These are phyloP conservation scores for Dioszegia crocea DNA, from an alignment of 768 basidiomycete species.

Conservation along the genomic window DNA sequence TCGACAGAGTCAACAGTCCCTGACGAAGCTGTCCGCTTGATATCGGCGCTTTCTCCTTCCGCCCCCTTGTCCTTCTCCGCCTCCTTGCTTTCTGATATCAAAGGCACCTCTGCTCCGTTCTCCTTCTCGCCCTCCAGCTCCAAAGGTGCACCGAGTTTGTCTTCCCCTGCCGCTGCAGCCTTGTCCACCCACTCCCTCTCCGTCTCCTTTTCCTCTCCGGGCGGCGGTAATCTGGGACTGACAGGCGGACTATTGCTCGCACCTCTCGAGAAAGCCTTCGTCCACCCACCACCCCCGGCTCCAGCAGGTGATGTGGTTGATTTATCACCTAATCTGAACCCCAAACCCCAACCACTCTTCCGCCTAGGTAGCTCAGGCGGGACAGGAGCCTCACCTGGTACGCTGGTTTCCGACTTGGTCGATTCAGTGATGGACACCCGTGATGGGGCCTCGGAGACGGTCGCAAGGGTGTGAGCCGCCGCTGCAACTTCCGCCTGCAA, in stretches of 20 bases:
- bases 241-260: conserved; percentile 19
- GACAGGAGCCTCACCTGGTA: not conserved
- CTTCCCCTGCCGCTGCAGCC: not conserved
- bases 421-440: not conserved
- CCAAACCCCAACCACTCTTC: conserved; percentile 37
- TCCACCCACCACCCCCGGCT: conserved; percentile 12
- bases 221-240: conserved; percentile 17
- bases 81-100: not conserved
- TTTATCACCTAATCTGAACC: conserved; percentile 30
- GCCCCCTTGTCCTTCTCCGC: not conserved
- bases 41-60: not conserved
- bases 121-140: conserved; percentile 4
- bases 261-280: conserved; percentile 20
- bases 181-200: not conserved
- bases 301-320: not conserved
- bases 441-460: not conserved
- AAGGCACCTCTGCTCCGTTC: not conserved
- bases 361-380: conserved; percentile 12
- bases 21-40: not conserved
- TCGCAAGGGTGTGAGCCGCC: not conserved
- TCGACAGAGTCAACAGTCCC: not conserved
- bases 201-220: conserved; percentile 16
- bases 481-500: conserved; percentile 7
- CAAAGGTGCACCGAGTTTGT: conserved; percentile 7
- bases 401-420: not conserved